A percentile compares a stretch with the other conserved stretches of the same genome.
Evolutionary conservation across 2,329 filamentous ascomycete genomes (phyloP).

Genomic region (Amphichorda felina): DNA sequence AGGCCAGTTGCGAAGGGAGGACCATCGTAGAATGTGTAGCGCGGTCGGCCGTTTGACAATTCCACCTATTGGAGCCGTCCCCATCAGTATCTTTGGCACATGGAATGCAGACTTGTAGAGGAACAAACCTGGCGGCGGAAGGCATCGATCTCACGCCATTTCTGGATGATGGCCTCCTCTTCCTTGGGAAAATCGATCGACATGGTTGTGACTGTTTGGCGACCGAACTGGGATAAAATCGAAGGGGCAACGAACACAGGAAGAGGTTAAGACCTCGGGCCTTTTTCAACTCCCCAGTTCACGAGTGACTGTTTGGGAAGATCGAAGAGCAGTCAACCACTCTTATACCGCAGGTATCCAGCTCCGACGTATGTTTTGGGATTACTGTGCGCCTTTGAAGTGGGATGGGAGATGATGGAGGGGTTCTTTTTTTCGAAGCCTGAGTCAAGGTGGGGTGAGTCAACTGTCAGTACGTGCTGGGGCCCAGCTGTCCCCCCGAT

Average conservation of each 20-base stretch:
- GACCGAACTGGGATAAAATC: neutral
- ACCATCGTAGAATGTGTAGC: conserved; percentile 92
- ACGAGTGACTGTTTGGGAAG: neutral
- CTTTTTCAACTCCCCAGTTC: neutral
- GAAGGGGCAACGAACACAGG: neutral
- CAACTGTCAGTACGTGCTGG: too few relatives aligned
- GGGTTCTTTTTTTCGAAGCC: conserved; percentile 4
- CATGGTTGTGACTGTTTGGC: conserved; percentile 30
- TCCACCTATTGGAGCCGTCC: conserved; percentile 38
- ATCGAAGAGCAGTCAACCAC: neutral
- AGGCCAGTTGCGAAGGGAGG: conserved; percentile 66
- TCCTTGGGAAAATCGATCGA: conserved; percentile 88
- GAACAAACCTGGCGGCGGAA: conserved; percentile 65
- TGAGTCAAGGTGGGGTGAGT: conserved; percentile 4
- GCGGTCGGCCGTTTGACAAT: conserved; percentile 69
- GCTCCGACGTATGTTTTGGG: too few relatives aligned
- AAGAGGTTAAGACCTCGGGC: neutral
- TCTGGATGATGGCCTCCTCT: conserved; percentile 72
- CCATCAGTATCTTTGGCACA: neutral
- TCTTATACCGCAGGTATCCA: too few relatives aligned
- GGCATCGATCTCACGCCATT: conserved; percentile 87
- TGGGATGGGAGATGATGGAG: conserved; percentile 1
- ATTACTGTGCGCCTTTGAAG: neutral
- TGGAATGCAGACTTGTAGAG: neutral
- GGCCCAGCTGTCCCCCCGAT: too few relatives aligned